phyloP scores from a whole-genome alignment of 2,329 filamentous ascomycete genomes.

The Trichoderma polysporum region DNA sequence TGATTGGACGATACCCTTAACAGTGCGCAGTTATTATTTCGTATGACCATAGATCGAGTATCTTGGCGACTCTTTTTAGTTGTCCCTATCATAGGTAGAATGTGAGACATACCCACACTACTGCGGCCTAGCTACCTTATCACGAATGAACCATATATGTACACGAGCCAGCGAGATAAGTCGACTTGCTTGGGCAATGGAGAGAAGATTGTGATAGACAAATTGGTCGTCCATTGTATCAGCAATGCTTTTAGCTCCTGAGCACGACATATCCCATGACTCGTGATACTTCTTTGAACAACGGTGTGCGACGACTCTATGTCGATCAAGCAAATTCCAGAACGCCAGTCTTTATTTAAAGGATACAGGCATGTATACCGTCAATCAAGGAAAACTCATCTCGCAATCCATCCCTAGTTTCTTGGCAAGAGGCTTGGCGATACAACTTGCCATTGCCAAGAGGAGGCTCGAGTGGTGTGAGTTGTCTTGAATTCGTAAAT shows the following conservation, averaged over 20 bases:
- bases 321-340: slow-evolving; percentile 6
- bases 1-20: not conserved
- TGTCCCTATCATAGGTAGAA: not conserved
- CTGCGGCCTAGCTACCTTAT: not conserved
- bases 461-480: not conserved
- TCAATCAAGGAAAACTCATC: not conserved
- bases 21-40: not conserved
- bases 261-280: not conserved
- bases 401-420: slow-evolving; percentile 4
- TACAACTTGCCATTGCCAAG: not conserved
- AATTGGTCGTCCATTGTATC: not conserved
- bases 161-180: not conserved
- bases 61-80: not conserved
- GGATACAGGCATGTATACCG: not conserved
- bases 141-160: not conserved
- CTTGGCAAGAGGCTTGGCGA: slow-evolving; percentile 15
- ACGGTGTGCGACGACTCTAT: not conserved
- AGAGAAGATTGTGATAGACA: no score
- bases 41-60: not conserved
- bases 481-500: slow-evolving; percentile 11
- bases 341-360: not conserved
- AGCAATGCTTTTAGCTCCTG: not conserved
- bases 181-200: not conserved
- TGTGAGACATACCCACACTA: not conserved
- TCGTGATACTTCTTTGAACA: not conserved